These are phyloP conservation scores for Botryotinia convoluta DNA, from an alignment of 2,329 filamentous ascomycete genomes.

Conservation along the genomic window DNA sequence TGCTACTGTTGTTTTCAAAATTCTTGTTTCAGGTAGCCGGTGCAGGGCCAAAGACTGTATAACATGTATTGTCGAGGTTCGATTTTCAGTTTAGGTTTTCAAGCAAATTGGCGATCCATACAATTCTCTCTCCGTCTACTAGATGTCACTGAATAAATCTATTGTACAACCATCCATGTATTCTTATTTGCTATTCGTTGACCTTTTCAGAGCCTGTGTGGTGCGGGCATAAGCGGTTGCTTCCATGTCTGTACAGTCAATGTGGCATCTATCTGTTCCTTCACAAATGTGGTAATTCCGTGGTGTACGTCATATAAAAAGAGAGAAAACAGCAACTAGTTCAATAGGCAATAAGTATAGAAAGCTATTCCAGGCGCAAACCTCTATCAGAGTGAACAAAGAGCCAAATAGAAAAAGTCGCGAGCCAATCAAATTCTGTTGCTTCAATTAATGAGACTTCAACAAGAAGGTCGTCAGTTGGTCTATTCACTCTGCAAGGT, in stretches of 20 bases:
- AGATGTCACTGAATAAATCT: neutral
- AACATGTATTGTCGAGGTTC: neutral
- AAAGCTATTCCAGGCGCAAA: neutral
- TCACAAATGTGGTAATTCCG: neutral
- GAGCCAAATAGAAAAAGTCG: neutral
- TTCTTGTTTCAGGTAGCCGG: neutral
- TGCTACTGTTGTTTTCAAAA: neutral
- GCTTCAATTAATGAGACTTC: neutral
- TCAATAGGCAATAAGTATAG: neutral
- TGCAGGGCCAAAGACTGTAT: neutral
- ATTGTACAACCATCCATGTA: neutral
- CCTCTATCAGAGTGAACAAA: neutral
- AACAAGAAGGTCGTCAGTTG: neutral
- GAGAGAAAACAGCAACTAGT: neutral
- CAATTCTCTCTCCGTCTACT: neutral
- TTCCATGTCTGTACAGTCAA: neutral
- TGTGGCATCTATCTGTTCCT: neutral
- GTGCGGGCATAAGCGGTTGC: neutral
- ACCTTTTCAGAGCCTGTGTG: neutral
- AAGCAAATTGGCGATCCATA: constrained; percentile 3
- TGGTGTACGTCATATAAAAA: constrained; percentile 2
- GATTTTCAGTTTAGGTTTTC: neutral
- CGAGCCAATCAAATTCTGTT: neutral
- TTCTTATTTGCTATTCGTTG: neutral
- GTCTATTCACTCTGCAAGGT: neutral